Evolutionary conservation across 257 asterid genomes (phyloP).

Genomic region (Nicotiana otophora): DNA sequence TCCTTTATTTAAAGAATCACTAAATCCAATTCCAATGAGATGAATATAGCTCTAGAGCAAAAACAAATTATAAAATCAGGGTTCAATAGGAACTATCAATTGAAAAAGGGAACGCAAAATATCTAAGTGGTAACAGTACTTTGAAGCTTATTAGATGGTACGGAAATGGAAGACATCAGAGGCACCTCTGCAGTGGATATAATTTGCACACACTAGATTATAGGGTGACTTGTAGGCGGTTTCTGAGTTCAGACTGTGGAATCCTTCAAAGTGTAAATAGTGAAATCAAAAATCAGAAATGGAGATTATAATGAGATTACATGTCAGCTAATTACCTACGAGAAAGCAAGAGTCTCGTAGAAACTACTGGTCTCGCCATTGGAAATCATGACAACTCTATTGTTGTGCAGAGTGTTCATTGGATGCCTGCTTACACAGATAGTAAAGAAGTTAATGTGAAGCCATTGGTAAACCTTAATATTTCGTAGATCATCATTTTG

Average conservation of each 20-base stretch:
- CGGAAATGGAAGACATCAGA: not conserved
- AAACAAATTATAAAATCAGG: not conserved
- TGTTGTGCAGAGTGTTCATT: not conserved
- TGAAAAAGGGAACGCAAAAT: not conserved
- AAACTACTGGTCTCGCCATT: not conserved
- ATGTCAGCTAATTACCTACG: not conserved
- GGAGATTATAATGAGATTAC: not conserved
- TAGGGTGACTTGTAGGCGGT: not conserved
- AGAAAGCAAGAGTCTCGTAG: constrained; percentile 8
- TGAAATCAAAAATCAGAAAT: not conserved
- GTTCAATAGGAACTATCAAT: not conserved
- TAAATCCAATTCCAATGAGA: constrained; percentile 1
- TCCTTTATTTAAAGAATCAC: not conserved
- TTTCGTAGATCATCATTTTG: not conserved
- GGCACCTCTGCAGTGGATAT: not conserved
- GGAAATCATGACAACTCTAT: not conserved
- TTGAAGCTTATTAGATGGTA: not conserved
- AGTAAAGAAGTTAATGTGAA: not conserved
- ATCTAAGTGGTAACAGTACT: not conserved
- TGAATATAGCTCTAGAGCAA: not conserved
- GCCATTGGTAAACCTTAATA: too few relatives aligned
- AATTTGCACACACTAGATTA: not conserved
- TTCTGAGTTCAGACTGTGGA: not conserved
- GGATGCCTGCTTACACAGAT: not conserved
- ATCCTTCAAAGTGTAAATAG: not conserved